Evolutionary conservation across 306 rosid species (phyloP).

Genomic region (Trichosanthes truncata): DNA sequence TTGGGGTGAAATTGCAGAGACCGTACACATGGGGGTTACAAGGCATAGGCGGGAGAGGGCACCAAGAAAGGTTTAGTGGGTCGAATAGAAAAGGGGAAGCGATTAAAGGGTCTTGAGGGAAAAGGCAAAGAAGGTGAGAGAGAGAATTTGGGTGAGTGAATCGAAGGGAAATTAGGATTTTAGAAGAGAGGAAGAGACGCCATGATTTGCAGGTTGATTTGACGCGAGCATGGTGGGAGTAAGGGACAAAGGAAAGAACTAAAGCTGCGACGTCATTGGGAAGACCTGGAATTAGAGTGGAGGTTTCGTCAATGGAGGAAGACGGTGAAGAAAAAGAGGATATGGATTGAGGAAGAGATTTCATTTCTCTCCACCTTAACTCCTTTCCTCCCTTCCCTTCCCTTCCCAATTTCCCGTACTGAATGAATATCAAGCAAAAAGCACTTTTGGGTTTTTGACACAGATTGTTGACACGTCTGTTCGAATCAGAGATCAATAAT

Average conservation of each 20-base stretch:
- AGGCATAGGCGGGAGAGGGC: constrained; percentile 69
- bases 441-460: neutral
- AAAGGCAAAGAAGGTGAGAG: constrained; percentile 56
- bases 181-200: constrained; percentile 50
- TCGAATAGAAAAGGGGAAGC: constrained; percentile 65
- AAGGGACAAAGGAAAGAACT: constrained; percentile 51
- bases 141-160: constrained; percentile 15
- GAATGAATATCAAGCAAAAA: neutral
- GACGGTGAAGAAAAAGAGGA: neutral
- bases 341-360: neutral
- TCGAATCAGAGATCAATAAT: neutral
- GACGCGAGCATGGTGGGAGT: constrained; percentile 49
- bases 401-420: neutral
- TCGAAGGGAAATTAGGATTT: constrained; percentile 35
- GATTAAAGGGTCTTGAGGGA: constrained; percentile 67
- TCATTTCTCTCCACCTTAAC: neutral
- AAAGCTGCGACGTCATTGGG: constrained; percentile 56
- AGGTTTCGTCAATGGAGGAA: constrained; percentile 2
- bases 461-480: constrained; percentile 7
- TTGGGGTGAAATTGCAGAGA: constrained; percentile 65
- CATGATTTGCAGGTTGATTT: constrained; percentile 63
- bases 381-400: neutral
- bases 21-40: constrained; percentile 66
- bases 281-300: constrained; percentile 50
- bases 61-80: constrained; percentile 54